These are phyloP conservation scores for Kondoa malvinella DNA, from an alignment of 768 basidiomycete genomes.

Conservation along the genomic window DNA sequence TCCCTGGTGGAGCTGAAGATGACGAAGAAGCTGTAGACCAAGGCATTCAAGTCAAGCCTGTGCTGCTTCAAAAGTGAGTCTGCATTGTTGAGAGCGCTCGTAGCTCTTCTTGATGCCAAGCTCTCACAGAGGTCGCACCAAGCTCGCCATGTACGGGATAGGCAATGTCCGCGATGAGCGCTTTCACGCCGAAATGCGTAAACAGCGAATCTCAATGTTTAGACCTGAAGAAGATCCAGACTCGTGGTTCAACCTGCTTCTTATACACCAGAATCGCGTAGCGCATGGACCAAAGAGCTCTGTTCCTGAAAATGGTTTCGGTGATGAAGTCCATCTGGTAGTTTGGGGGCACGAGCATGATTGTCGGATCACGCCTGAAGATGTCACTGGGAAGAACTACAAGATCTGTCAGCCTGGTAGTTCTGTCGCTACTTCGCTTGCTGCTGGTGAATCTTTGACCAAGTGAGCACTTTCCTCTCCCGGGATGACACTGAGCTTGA, in stretches of 20 bases:
- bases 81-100: background rate
- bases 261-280: slow-evolving; percentile 92
- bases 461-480: slow-evolving; percentile 44
- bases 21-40: slow-evolving; percentile 49
- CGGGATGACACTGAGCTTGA: background rate
- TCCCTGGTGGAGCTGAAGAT: slow-evolving; percentile 42
- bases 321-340: slow-evolving; percentile 80
- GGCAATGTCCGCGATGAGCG: slow-evolving; percentile 92
- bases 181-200: slow-evolving; percentile 88
- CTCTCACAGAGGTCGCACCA: slow-evolving; percentile 45
- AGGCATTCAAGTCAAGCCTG: slow-evolving; percentile 72
- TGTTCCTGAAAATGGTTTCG: slow-evolving; percentile 93
- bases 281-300: slow-evolving; percentile 86
- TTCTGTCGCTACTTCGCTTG: slow-evolving; percentile 80
- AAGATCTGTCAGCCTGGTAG: slow-evolving; percentile 88
- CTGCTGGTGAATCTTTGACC: slow-evolving; percentile 76
- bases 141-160: slow-evolving; percentile 82
- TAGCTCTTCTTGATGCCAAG: slow-evolving; percentile 34
- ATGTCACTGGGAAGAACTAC: slow-evolving; percentile 79
- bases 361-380: slow-evolving; percentile 76
- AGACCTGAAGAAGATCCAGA: slow-evolving; percentile 71
- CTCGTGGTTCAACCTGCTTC: slow-evolving; percentile 83
- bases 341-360: slow-evolving; percentile 99
- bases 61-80: slow-evolving; percentile 44
- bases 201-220: slow-evolving; percentile 88